Evolutionary conservation across 179 eudicot species (phyloP).

Genomic region (Pouteria campechiana): DNA sequence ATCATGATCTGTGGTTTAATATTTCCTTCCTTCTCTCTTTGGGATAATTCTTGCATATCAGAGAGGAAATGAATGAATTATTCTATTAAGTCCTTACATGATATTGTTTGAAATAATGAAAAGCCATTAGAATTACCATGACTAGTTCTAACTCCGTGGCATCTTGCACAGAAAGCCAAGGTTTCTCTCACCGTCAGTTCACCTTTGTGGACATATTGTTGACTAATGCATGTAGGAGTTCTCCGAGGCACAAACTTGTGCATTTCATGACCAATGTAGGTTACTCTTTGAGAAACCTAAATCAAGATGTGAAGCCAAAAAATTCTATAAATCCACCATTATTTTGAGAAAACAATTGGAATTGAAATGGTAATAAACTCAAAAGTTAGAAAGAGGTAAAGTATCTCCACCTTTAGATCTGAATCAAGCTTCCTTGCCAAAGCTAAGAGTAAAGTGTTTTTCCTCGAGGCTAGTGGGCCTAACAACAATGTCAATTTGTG

Average conservation of each 20-base stretch:
- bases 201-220: slow-evolving; percentile 42
- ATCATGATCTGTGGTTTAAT: slow-evolving; percentile 49
- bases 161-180: slow-evolving; percentile 51
- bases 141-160: slow-evolving; percentile 50
- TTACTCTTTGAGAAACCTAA: slow-evolving; percentile 26
- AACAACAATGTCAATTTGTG: slow-evolving; percentile 66
- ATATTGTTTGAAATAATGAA: no score
- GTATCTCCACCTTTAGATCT: slow-evolving; percentile 40
- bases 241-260: slow-evolving; percentile 42
- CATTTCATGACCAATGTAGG: slow-evolving; percentile 45
- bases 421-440: slow-evolving; percentile 67
- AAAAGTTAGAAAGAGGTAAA: not conserved
- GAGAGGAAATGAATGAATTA: not conserved
- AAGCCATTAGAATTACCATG: slow-evolving; percentile 15
- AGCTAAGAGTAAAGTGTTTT: slow-evolving; percentile 61
- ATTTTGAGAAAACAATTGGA: no score
- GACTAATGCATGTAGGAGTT: slow-evolving; percentile 43
- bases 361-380: not conserved
- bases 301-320: no score
- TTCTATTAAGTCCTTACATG: no score
- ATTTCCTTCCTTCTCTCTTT: slow-evolving; percentile 72
- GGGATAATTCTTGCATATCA: slow-evolving; percentile 61
- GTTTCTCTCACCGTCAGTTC: slow-evolving; percentile 70
- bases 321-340: no score
- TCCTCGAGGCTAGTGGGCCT: slow-evolving; percentile 80